A percentile compares a stretch with the other conserved stretches of the same genome.
Conservation (phyloP, 768 basidiomycete genomes). For the Pisolithus microcarpus region DNA sequence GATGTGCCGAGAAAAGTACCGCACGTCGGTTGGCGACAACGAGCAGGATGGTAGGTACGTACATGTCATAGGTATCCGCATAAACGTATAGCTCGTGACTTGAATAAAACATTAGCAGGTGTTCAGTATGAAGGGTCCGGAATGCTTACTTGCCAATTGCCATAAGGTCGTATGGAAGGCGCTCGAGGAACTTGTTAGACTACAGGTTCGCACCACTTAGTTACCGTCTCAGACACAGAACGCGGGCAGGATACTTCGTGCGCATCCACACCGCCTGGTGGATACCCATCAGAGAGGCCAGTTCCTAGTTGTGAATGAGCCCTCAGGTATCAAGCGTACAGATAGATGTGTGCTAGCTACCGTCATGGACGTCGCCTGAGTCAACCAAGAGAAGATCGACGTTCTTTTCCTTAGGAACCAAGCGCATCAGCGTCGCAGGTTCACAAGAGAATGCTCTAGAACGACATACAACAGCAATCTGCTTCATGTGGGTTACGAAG, state of each 20-base stretch:
- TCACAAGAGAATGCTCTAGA: not conserved
- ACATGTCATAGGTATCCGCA: slow-evolving; percentile 62
- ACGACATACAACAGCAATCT: slow-evolving; percentile 48
- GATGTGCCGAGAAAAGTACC: not conserved
- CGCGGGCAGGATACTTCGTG: slow-evolving; percentile 45
- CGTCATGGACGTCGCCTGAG: slow-evolving; percentile 74
- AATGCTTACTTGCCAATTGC: slow-evolving; percentile 72
- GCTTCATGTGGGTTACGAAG: slow-evolving; percentile 81
- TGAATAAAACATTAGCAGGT: not conserved
- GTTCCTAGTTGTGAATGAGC: slow-evolving; percentile 41
- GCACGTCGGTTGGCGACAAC: not conserved
- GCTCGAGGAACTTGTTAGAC: slow-evolving; percentile 69
- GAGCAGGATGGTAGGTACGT: slow-evolving; percentile 4
- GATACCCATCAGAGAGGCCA: slow-evolving; percentile 71
- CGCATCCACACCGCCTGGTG: slow-evolving; percentile 61
- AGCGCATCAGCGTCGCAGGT: not conserved
- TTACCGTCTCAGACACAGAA: not conserved
- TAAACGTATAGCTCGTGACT: slow-evolving; percentile 83
- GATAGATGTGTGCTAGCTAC: slow-evolving; percentile 18
- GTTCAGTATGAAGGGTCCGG: not conserved
- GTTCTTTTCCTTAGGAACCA: slow-evolving; percentile 42
- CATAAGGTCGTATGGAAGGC: slow-evolving; percentile 75
- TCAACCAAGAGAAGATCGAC: slow-evolving; percentile 82
- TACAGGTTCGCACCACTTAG: slow-evolving; percentile 18
- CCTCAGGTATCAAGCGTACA: not conserved